Conservation (phyloP, 2,329 filamentous ascomycete genomes). For the Nothophoma quercina region DNA sequence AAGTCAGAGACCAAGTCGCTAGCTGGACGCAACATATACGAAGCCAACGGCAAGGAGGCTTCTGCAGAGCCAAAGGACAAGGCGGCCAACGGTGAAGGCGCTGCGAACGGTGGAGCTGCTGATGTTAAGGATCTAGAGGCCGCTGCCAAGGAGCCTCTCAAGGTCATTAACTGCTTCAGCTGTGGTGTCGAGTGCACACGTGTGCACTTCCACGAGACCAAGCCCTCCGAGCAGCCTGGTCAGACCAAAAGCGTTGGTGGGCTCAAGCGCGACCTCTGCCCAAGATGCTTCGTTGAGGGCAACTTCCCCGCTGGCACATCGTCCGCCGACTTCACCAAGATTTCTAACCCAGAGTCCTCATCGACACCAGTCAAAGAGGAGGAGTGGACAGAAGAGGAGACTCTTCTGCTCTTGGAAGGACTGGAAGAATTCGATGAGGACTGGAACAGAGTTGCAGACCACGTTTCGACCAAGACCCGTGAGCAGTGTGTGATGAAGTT, state of each 20-base stretch:
- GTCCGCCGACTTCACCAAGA: conserved; percentile 82
- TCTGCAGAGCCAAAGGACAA: conserved; percentile 72
- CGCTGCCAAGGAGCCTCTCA: conserved; percentile 68
- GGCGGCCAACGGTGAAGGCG: conserved; percentile 65
- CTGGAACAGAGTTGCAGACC: conserved; percentile 91
- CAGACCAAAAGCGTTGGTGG: conserved; percentile 63
- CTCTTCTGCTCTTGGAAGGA: conserved; percentile 86
- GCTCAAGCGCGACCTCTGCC: conserved; percentile 86
- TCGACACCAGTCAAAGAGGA: conserved; percentile 81
- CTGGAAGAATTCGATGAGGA: conserved; percentile 94
- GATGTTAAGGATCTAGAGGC: conserved; percentile 70
- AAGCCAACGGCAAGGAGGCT: conserved; percentile 86
- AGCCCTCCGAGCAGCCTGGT: conserved; percentile 59
- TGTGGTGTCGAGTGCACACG: conserved; percentile 90
- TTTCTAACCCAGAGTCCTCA: conserved; percentile 87
- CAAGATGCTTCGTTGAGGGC: conserved; percentile 86
- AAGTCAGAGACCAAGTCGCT: conserved; percentile 91
- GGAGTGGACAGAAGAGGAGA: conserved; percentile 90
- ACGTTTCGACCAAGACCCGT: conserved; percentile 87
- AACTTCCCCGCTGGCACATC: conserved; percentile 82
- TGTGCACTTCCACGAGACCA: conserved; percentile 74
- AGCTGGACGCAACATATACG: conserved; percentile 93
- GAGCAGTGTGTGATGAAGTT: conserved; percentile 98
- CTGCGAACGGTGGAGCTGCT: conserved; percentile 70
- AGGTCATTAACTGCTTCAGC: conserved; percentile 81